phyloP scores from a whole-genome alignment of 2,329 filamentous ascomycete genomes.

The Clonostachys rosea region DNA sequence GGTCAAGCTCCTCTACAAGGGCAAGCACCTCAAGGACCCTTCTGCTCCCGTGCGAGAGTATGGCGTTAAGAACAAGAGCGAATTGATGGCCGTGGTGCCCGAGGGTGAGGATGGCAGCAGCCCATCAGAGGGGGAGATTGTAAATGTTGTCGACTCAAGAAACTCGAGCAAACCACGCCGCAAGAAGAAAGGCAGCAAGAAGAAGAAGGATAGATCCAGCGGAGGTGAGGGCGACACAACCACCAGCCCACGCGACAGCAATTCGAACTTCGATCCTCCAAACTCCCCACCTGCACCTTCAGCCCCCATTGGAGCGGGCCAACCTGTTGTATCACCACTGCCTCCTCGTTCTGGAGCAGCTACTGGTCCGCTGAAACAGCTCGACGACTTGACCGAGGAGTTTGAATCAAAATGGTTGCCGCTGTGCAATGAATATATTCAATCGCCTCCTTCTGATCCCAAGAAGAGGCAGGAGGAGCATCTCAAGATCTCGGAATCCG shows the following conservation, averaged over 20 bases:
- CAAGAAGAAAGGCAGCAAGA: conserved; percentile 31
- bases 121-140: conserved; percentile 36
- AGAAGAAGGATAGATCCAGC: conserved; percentile 32
- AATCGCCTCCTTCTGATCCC: conserved; percentile 56
- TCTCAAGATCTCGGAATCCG: conserved; percentile 68
- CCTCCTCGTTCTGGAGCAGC: conserved; percentile 17
- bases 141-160: conserved; percentile 29
- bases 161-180: conserved; percentile 25
- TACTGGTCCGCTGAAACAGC: conserved; percentile 43
- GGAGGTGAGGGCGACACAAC: conserved; percentile 27
- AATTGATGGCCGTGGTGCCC: conserved; percentile 46
- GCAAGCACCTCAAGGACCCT: conserved; percentile 63
- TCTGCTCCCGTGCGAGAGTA: conserved; percentile 53
- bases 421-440: conserved; percentile 56
- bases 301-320: conserved; percentile 7
- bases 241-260: conserved; percentile 39
- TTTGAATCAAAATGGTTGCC: conserved; percentile 64
- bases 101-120: conserved; percentile 28
- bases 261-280: conserved; percentile 26
- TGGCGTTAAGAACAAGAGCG: conserved; percentile 55
- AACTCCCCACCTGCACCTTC: conserved; percentile 14
- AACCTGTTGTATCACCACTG: too few species aligned
- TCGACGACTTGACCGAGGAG: conserved; percentile 60
- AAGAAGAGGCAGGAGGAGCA: conserved; percentile 72
- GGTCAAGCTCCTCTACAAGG: conserved; percentile 71